Evolutionary conservation across 2,329 filamentous ascomycete species (phyloP), one percentile per base, ranked within the genome.

Genomic region (Diaporthe amygdali): DNA sequence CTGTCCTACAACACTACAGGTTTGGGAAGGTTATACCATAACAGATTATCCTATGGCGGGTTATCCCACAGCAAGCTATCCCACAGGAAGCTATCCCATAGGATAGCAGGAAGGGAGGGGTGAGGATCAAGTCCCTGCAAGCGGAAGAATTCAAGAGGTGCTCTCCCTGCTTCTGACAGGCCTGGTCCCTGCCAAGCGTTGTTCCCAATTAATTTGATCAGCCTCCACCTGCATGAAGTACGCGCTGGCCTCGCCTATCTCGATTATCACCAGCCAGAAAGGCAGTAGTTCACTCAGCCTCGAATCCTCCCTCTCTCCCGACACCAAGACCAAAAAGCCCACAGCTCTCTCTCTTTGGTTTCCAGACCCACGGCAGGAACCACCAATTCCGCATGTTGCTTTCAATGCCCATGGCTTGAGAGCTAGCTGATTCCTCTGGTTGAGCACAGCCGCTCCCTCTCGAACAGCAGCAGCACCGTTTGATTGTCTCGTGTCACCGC

Each of bases 181-280:
- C 41, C 41, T 14, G 59, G 59, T 49, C 59, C 59, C 59, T 64
- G 59, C 59, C 59, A 64, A 64, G 59, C 44, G 44, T 17, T 34
- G 59, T 64, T 64, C 59, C 59, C 59, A 64, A 49, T 64, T 64
- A 49, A 64, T 64, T 37, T 37, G 59, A 64, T 49, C 59, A n/a
- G 44, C 59, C 44, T 25, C 30, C 59, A 49, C 59, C 44, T n/a
- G 59, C 59, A 63, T 63, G 17, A 34, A 63, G 37, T 46, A 17
- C 34, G 15, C 22, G 49, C 25, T 30, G 27, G 54, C 54, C 34
- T 22, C 14, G 15, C 34, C n/a, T 8, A 39, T 41, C 32, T 56
- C 32, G 49, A 52, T 30, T 52, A 55, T 34, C 51, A 55, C 20
- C 51, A 30, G 51, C 51, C 51, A 32, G 12, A 55, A 32, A 9